Base-by-base conservation (phyloP, 805 yeast genomes). In the Pichia occidentalis region DNA sequence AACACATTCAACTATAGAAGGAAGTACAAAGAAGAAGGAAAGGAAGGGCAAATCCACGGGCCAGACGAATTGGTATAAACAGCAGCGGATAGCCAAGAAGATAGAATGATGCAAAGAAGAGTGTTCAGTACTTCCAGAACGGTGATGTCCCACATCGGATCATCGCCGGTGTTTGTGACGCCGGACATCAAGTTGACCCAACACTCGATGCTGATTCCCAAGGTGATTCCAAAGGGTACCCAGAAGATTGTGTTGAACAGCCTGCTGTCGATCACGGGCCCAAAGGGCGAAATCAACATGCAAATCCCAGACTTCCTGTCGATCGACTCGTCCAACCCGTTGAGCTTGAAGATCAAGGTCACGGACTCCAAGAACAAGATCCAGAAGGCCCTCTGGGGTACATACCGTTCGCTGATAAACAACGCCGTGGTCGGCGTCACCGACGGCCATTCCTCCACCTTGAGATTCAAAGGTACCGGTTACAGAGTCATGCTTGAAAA, bases 301-400 rank as follows among this genome's bases (percentile, higher is more conserved):
- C 74, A 74, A 9, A 65, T 86, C 10, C 95, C 97, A 1, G 78
- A 77, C 40, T 88, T 88, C 51, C 69, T 87, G 30, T 55, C 64
- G 4, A 41, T 83, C 4, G 65, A 64, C 27, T 63, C 65, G 34
- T 28, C 52, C 11, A 42, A 36, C 16, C 35, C 32, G 20, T 8
- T 32, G 11, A 32, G 8, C 37, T 41, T 25, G 13, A 43, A 40
- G n/a, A 36, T 46, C 13, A 24, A 36, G 4, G 77, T 90, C 4
- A 41, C 64, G 1, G 85, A 88, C n/a, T 62, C 64, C 27, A 71
- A 80, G 50, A 67, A 72, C 50, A 79, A 75, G 53, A 65, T 74
- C 37, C 98, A 92, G 64, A 75, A 81, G 47, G 67, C 94, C 14
- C 76, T 92, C 74, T 92, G 97, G 97, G 99, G 98, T 13, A 92